Base-by-base conservation (phyloP, 495 filamentous ascomycete species). In the Penicillium maclennaniae region DNA sequence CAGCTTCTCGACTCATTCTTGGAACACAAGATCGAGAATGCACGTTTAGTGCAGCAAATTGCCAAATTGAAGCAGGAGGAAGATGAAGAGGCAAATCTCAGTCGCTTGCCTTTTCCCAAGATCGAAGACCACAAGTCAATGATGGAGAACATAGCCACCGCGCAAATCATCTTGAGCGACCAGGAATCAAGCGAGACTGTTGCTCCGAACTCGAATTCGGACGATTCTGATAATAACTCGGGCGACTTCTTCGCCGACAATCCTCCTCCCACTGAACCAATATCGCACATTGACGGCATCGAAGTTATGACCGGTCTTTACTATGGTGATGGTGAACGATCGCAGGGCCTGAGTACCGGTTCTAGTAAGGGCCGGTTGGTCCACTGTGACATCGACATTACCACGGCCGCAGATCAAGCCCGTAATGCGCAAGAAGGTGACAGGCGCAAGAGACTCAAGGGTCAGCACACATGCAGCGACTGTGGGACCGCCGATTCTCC, bases 11-110 rank as follows among this genome's bases (percentile, higher is more conserved):
- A 98, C 68, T 95, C 92, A 0, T 97, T 96, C 55, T 76, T 98
- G 14, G 93, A 98, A 68, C 92, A 97, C 71, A 97, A 97, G 69
- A 91, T 97, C 44, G 93, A 97, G 68, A 97, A 98, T 60, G 91
- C 95, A 69, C 83, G 93, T 16, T 69, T 98, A 37, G 82, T 79
- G 51, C 87, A 88, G 56, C 83, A 88, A 31, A 95, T 98, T 53
- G 83, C 84, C 14, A 91, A 95, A 62, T 78, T 98, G 38, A 86
- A 85, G 58, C 78, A 82, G 56, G 93, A 97, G 69, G 92, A 96
- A 66, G 83, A 85, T 48, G 87, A 92, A 58, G 93, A 96, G 43
- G 65, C 79, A 16, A 79, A 79, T 53, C 66, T 71, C 37, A 51
- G 19, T 39, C 65, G 60, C 2, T 19, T 40, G 1, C n/a, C 50